Evolutionary conservation across 148 eudicot species (phyloP), one percentile per base, ranked within the genome.

Genomic region (Chenopodium album): DNA sequence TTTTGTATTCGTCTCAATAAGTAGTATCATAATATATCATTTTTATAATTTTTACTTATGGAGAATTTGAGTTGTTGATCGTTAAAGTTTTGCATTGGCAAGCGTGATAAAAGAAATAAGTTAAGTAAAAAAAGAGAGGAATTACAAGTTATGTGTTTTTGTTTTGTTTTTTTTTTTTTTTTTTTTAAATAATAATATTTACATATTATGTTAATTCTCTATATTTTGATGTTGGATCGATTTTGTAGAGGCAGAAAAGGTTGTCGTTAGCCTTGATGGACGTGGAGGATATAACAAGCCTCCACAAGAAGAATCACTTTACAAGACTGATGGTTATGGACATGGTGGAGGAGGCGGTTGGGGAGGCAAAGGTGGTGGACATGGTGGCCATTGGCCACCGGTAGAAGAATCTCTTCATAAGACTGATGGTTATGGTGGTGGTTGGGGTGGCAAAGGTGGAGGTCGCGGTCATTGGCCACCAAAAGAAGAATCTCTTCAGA

Each of bases 201-300:
- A 62, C 23, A 3, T 16, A 3, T 6, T 20, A 9, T 34, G 47
- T 32, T 7, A 20, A 62, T 62, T 1, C 23, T 69, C 34, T 69
- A 22, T 69, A 22, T 37, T 5, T 5, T 37, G 7, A 6, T 37
- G 5, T 69, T 69, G 46, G 46, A 5, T 69, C 16, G 23, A 62
- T 41, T 37, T 71, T 41, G 47, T 71, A 46, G 75, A 19, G 2
- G 17, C 75, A n/a, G 62, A 56, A 17, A 56, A 56, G 62, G 62
- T 19, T 7, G 60, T 54, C 2, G 46, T 32, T 16, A 34, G 46
- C 28, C 23, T 17, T 29, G 41, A 52, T 28, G 63, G 70, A 7
- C 70, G 48, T 34, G 79, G 79, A n/a, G 63, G 78, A 1, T 52
- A 52, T 32, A 32, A 72, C 52, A 72, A 72, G 12, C 75, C n/a